These are phyloP conservation scores for Nakaseomyces nivariensis DNA, from an alignment of 1,139 yeast genomes.

Conservation along the genomic window DNA sequence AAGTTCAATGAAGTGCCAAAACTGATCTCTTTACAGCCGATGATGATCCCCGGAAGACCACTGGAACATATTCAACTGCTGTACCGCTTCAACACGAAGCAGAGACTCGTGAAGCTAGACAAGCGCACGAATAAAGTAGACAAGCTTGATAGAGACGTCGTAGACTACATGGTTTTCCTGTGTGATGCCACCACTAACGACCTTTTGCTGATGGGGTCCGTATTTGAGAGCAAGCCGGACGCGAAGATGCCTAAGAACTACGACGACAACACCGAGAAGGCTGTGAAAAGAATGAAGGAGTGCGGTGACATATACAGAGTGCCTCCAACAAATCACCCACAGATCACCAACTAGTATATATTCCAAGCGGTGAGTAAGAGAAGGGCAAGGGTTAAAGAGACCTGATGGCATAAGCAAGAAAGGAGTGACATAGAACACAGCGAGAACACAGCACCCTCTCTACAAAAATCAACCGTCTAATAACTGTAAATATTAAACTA, in stretches of 20 bases:
- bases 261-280: slow-evolving; percentile 29
- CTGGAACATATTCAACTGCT: slow-evolving; percentile 62
- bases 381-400: neutral
- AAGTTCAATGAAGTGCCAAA: slow-evolving; percentile 66
- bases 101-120: slow-evolving; percentile 48
- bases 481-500: too few species aligned
- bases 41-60: slow-evolving; percentile 49
- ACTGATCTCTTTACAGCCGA: slow-evolving; percentile 59
- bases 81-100: slow-evolving; percentile 67
- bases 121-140: slow-evolving; percentile 38
- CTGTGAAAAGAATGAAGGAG: slow-evolving; percentile 38
- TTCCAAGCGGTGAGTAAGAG: neutral
- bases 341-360: neutral
- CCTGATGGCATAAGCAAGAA: too few species aligned
- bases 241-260: slow-evolving; percentile 32
- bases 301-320: slow-evolving; percentile 45
- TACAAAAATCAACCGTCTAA: too few species aligned
- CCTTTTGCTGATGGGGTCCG: slow-evolving; percentile 64
- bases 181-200: slow-evolving; percentile 64
- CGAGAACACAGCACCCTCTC: too few species aligned
- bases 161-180: slow-evolving; percentile 68
- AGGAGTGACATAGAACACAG: too few species aligned
- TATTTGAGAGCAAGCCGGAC: slow-evolving; percentile 52
- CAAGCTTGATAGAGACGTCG: slow-evolving; percentile 46
- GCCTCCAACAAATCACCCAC: slow-evolving; percentile 19